These are phyloP conservation scores for Laguncularia racemosa DNA, from an alignment of 345 rosid species.

Conservation along the genomic window DNA sequence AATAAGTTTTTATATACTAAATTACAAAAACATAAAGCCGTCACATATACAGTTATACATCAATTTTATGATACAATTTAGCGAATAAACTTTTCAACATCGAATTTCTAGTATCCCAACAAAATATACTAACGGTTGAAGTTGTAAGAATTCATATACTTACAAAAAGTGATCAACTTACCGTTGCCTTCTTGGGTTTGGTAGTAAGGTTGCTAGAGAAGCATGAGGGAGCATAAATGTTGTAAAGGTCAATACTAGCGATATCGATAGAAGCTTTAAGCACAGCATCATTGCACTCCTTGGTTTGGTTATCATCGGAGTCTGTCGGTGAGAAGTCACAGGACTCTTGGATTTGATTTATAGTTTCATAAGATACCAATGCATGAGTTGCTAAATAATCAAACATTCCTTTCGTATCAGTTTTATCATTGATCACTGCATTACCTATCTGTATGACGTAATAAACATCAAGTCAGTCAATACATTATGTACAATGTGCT, in stretches of 20 bases:
- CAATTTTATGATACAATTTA: too few species aligned
- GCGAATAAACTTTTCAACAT: too few species aligned
- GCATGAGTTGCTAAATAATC: constrained; percentile 60
- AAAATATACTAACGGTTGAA: too few species aligned
- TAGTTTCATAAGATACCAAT: constrained; percentile 38
- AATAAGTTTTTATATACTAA: too few species aligned
- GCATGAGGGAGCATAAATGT: constrained; percentile 76
- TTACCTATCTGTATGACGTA: constrained; percentile 59
- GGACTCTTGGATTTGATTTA: constrained; percentile 14
- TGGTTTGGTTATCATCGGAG: constrained; percentile 9
- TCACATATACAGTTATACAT: too few species aligned
- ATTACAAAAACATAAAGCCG: too few species aligned
- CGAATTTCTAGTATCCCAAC: too few species aligned
- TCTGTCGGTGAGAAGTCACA: constrained; percentile 48
- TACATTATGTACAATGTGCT: too few species aligned
- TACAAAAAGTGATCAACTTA: background rate
- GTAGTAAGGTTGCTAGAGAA: constrained; percentile 35
- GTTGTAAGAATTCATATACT: too few species aligned
- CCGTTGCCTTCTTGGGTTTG: constrained; percentile 38
- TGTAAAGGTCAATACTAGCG: constrained; percentile 41
- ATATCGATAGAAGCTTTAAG: constrained; percentile 13
- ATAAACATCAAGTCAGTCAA: background rate
- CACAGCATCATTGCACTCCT: constrained; percentile 29
- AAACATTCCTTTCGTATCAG: constrained; percentile 61
- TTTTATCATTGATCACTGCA: constrained; percentile 68